Evolutionary conservation across 1,284 basidiomycete genomes (phyloP).

Genomic region (Rhodotorula sp.): DNA sequence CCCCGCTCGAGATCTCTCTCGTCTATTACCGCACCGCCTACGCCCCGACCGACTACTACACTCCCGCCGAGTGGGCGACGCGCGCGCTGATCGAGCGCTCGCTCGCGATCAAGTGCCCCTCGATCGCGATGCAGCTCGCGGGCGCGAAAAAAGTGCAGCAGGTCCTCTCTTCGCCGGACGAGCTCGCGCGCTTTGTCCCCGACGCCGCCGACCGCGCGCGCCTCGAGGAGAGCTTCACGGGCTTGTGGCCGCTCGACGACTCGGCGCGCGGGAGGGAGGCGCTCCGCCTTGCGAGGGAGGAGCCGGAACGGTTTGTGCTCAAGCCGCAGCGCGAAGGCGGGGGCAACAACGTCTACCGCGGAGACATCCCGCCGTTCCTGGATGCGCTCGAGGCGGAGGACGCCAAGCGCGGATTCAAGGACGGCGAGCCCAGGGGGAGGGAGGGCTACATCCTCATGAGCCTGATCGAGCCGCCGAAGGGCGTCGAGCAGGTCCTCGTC

Average conservation of each 20-base stretch:
- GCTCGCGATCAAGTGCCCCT: slow-evolving; percentile 88
- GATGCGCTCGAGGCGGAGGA: slow-evolving; percentile 64
- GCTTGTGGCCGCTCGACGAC: slow-evolving; percentile 61
- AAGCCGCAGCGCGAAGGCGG: slow-evolving; percentile 97
- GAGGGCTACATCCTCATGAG: slow-evolving; percentile 91
- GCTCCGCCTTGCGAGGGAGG: slow-evolving; percentile 59
- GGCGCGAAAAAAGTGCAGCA: slow-evolving; percentile 97
- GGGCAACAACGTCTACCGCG: slow-evolving; percentile 92
- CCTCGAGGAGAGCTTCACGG: slow-evolving; percentile 71
- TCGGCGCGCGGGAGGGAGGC: slow-evolving; percentile 55
- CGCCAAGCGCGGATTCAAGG: not conserved
- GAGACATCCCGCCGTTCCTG: slow-evolving; percentile 76
- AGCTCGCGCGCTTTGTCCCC: slow-evolving; percentile 67
- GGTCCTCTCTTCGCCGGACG: slow-evolving; percentile 70
- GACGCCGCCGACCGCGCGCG: slow-evolving; percentile 55
- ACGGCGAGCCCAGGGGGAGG: not conserved
- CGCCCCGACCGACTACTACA: slow-evolving; percentile 75
- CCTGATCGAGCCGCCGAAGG: slow-evolving; percentile 74
- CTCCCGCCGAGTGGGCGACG: slow-evolving; percentile 62
- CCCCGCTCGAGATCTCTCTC: slow-evolving; percentile 67
- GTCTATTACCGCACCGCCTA: slow-evolving; percentile 90
- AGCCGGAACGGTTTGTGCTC: slow-evolving; percentile 68
- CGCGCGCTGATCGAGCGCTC: slow-evolving; percentile 76
- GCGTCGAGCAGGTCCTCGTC: slow-evolving; percentile 70
- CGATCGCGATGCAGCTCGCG: slow-evolving; percentile 85